Evolutionary conservation across 108 stramenopile species (phyloP).

Genomic region (Bacterosira constricta): DNA sequence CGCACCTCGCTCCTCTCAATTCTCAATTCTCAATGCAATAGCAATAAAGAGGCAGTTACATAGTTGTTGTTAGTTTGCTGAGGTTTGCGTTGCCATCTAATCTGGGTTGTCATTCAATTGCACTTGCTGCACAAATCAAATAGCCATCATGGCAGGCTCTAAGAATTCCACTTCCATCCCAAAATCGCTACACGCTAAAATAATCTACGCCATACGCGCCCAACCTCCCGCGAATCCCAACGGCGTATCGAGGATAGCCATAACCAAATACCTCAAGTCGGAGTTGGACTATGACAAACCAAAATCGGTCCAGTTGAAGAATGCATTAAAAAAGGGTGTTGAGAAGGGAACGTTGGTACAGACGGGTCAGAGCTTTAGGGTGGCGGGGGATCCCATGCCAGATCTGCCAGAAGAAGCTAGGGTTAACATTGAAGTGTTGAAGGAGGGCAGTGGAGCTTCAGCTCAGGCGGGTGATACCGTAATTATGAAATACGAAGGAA

Average conservation of each 20-base stretch:
- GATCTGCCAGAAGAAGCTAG: constrained; percentile 48
- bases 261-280: constrained; percentile 74
- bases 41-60: no score
- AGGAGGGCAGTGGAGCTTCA: constrained; percentile 28
- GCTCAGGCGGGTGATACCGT: constrained; percentile 70
- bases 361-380: constrained; percentile 78
- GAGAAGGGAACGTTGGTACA: constrained; percentile 56
- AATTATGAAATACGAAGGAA: constrained; percentile 76
- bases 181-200: constrained; percentile 77
- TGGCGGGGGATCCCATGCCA: constrained; percentile 54
- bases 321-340: constrained; percentile 77
- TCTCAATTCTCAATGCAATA: no score
- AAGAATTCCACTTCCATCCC: constrained; percentile 25
- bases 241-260: constrained; percentile 69
- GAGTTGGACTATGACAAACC: constrained; percentile 72
- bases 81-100: no score
- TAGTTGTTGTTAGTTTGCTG: no score
- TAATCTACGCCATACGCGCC: constrained; percentile 71
- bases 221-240: constrained; percentile 53
- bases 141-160: not conserved
- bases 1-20: no score
- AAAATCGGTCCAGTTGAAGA: constrained; percentile 51
- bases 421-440: constrained; percentile 56
- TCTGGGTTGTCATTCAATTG: no score
- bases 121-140: no score